A percentile compares a stretch with the other conserved stretches of the same genome.
phyloP scores from a whole-genome alignment of 2,329 filamentous ascomycete species.

The Aspergillus sp. region DNA sequence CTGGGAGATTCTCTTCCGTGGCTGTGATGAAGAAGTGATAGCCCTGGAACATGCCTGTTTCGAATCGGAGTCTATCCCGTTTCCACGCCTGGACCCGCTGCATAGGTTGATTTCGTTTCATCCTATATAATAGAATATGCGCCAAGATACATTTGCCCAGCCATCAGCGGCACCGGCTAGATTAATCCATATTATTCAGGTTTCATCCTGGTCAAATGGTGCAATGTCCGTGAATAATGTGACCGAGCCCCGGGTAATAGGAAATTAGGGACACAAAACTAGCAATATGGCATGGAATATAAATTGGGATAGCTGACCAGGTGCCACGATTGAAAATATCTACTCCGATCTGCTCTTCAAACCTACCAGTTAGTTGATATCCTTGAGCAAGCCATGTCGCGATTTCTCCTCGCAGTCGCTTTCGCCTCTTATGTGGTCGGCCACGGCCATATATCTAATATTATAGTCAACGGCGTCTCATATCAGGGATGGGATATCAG shows the following conservation, averaged over 20 bases:
- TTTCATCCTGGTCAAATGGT: background rate
- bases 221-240: conserved; percentile 3
- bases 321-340: background rate
- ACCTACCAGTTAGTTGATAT: background rate
- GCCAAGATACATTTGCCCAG: conserved; percentile 3
- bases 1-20: no score
- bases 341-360: background rate
- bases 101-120: background rate
- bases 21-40: background rate
- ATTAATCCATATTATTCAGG: background rate
- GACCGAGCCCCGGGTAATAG: background rate
- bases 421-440: background rate
- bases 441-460: conserved; percentile 19
- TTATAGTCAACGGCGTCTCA: conserved; percentile 21
- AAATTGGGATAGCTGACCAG: background rate
- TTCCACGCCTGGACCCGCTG: background rate
- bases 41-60: conserved; percentile 1
- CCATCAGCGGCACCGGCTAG: background rate
- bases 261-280: background rate
- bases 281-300: background rate
- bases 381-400: conserved; percentile 2
- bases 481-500: conserved; percentile 29
- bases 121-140: background rate
- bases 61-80: conserved; percentile 1
- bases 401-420: background rate